These are phyloP conservation scores for Phytophthora lateralis DNA, from an alignment of 352 stramenopile species.

Conservation along the genomic window DNA sequence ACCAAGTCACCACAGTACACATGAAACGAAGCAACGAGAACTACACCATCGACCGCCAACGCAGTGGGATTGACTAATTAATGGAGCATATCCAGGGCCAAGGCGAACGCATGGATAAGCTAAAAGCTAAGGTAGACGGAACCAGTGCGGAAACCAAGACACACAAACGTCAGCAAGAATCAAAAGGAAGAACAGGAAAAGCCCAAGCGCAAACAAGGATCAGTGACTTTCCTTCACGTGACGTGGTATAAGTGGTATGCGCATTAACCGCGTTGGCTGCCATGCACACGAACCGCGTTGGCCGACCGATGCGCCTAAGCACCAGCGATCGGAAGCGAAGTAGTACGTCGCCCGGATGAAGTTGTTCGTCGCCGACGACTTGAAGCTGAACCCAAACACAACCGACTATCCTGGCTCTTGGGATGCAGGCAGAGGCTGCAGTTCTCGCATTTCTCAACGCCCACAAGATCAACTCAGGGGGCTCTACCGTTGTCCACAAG, in stretches of 20 bases:
- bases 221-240: neutral
- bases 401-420: conserved; percentile 5
- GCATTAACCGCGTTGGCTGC: too few relatives aligned
- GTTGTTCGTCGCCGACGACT: conserved; percentile 13
- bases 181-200: conserved; percentile 1
- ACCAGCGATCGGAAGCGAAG: neutral
- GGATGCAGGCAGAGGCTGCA: neutral
- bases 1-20: too few relatives aligned
- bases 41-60: conserved; percentile 6
- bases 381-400: neutral
- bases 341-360: conserved; percentile 19
- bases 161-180: conserved; percentile 1
- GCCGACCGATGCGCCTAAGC: neutral
- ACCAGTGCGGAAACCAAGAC: neutral
- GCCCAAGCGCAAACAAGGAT: too few relatives aligned
- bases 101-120: conserved; percentile 6
- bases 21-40: neutral
- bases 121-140: conserved; percentile 1
- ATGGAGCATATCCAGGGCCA: conserved; percentile 5
- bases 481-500: conserved; percentile 5
- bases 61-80: conserved; percentile 2
- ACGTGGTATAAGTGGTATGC: too few relatives aligned
- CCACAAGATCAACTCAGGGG: neutral
- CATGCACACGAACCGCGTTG: too few relatives aligned
- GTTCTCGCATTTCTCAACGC: conserved; percentile 4